These are phyloP conservation scores for Conticribra weissflogii DNA, from an alignment of 108 stramenopile genomes.

Conservation along the genomic window DNA sequence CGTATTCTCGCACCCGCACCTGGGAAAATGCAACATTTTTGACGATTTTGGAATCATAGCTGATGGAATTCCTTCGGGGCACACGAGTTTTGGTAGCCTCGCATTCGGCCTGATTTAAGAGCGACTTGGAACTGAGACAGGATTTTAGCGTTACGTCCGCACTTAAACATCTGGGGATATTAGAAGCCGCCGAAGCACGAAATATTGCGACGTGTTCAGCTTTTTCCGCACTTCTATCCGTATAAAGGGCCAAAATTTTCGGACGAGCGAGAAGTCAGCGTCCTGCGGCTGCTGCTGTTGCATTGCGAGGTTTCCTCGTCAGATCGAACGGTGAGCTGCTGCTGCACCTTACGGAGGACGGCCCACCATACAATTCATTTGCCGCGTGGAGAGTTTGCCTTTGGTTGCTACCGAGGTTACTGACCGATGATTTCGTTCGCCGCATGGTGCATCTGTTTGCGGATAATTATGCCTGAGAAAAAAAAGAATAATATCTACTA, in stretches of 20 bases:
- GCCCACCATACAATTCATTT: neutral
- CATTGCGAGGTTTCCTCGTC: neutral
- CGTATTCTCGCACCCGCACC: slow-evolving; percentile 47
- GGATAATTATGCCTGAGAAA: neutral
- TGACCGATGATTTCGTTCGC: slow-evolving; percentile 3
- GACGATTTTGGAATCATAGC: slow-evolving; percentile 6
- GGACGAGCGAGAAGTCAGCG: neutral
- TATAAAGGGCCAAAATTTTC: neutral
- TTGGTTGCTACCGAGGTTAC: neutral
- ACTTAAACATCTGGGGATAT: neutral
- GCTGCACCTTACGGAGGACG: too few species aligned
- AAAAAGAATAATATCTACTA: too few species aligned
- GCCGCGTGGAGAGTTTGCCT: neutral
- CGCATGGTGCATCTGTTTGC: neutral
- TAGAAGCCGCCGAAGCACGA: slow-evolving; percentile 1
- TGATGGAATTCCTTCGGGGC: neutral
- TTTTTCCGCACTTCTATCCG: neutral
- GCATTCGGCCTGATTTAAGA: neutral
- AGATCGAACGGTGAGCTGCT: neutral
- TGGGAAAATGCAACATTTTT: slow-evolving; percentile 33
- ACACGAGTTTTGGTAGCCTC: neutral
- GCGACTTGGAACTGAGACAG: slow-evolving; percentile 18
- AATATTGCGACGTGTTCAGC: neutral
- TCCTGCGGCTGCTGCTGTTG: slow-evolving; percentile 1
- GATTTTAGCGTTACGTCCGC: slow-evolving; percentile 16